Percentiles rank a stretch among this genome's conserved stretches.
Conservation (phyloP, 2,329 filamentous ascomycete species). For the Ustulina deusta region DNA sequence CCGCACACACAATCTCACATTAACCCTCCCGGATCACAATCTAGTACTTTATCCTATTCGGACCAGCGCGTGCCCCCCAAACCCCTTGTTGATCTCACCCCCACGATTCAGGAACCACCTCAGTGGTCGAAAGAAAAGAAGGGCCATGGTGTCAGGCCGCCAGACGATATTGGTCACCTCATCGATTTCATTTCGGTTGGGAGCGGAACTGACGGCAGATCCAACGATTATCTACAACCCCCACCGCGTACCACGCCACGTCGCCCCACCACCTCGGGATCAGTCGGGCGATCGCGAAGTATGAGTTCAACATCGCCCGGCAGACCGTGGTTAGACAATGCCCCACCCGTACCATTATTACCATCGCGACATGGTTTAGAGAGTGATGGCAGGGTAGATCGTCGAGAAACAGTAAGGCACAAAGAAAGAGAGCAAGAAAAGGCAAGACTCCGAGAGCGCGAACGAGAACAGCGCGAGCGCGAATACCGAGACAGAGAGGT, state of each 20-base stretch:
- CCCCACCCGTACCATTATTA: conserved; percentile 47
- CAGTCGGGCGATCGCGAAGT: conserved; percentile 45
- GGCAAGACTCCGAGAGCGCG: conserved; percentile 39
- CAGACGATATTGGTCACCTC: conserved; percentile 49
- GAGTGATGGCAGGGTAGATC: conserved; percentile 13
- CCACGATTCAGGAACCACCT: conserved; percentile 47
- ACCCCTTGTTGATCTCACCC: conserved; percentile 48
- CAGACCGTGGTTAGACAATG: conserved; percentile 30
- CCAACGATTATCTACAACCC: conserved; percentile 34
- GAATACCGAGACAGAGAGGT: conserved; percentile 42
- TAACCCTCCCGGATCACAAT: conserved; percentile 41
- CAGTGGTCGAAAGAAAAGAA: conserved; percentile 48
- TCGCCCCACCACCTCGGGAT: conserved; percentile 40
- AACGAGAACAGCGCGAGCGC: conserved; percentile 41
- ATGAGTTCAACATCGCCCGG: conserved; percentile 45
- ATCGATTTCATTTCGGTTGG: conserved; percentile 49
- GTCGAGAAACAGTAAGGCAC: conserved; percentile 28
- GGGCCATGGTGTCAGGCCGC: conserved; percentile 50
- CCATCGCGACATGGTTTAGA: conserved; percentile 32
- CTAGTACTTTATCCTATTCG: conserved; percentile 38
- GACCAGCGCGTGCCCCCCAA: conserved; percentile 46
- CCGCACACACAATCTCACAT: conserved; percentile 33
- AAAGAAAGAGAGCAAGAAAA: conserved; percentile 39
- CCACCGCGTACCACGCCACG: conserved; percentile 46
- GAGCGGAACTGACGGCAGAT: conserved; percentile 30